Conservation (phyloP, 176 grass and related monocot species). For the Melocanna baccifera region DNA sequence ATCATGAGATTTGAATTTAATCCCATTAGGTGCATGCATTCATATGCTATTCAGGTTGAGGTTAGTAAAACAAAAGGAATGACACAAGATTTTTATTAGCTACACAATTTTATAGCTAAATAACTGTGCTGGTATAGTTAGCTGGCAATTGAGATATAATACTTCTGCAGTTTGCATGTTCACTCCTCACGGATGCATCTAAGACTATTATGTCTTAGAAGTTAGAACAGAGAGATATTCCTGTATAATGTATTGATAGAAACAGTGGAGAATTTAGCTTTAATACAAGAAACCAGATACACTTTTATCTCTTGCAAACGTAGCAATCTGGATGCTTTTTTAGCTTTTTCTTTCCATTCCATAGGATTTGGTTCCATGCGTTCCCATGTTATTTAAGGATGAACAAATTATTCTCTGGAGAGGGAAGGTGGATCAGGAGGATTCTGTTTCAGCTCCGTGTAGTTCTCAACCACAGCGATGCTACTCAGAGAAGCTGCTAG, state of each 20-base stretch:
- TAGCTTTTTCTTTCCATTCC: neutral
- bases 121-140: neutral
- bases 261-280: neutral
- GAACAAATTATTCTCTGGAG: constrained; percentile 71
- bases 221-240: neutral
- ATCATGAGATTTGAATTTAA: neutral
- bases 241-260: neutral
- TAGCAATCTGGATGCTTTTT: neutral
- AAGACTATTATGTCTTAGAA: neutral
- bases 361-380: constrained; percentile 69
- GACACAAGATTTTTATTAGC: neutral
- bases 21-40: neutral
- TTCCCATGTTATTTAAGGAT: constrained; percentile 67
- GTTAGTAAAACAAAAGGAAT: neutral
- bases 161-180: neutral
- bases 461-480: neutral
- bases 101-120: neutral
- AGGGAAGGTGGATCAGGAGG: constrained; percentile 35
- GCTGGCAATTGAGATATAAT: neutral
- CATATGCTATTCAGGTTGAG: neutral
- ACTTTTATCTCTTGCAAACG: neutral
- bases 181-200: neutral
- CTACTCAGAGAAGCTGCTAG: neutral
- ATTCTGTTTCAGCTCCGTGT: neutral
- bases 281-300: neutral